A percentile compares a stretch with the other conserved stretches of the same genome.
Conservation (phyloP, 768 basidiomycete species). For the Podaxis rugospora region DNA sequence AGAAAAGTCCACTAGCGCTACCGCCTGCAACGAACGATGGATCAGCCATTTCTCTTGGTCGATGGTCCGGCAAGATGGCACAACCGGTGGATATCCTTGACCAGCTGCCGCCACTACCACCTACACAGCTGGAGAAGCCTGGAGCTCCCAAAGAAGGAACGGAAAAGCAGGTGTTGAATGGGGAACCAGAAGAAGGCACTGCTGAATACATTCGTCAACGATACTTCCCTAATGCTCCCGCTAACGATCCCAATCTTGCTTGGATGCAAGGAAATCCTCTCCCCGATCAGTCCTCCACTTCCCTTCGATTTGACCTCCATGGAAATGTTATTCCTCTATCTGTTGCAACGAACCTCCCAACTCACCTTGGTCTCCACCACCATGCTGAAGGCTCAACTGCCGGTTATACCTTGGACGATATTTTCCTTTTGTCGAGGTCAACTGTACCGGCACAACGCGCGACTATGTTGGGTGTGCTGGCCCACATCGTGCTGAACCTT, state of each 20-base stretch:
- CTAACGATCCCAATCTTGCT: conserved; percentile 68
- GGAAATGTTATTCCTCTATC: conserved; percentile 62
- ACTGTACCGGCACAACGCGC: conserved; percentile 82
- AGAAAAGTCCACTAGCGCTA: conserved; percentile 54
- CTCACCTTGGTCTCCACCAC: conserved; percentile 87
- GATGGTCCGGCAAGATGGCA: conserved; percentile 26
- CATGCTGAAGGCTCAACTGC: conserved; percentile 78
- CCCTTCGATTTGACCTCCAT: conserved; percentile 73
- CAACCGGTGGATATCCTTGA: neutral
- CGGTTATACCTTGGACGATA: conserved; percentile 85
- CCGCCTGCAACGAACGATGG: conserved; percentile 42
- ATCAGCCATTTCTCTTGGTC: conserved; percentile 36
- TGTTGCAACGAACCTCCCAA: conserved; percentile 58
- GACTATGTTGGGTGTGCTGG: conserved; percentile 73
- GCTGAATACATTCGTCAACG: conserved; percentile 80
- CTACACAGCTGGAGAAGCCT: neutral
- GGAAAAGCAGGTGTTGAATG: neutral
- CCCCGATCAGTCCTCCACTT: conserved; percentile 26
- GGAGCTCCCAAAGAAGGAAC: neutral
- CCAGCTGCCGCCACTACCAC: neutral
- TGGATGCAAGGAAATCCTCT: conserved; percentile 59
- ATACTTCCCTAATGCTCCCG: conserved; percentile 72
- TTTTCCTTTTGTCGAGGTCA: conserved; percentile 75
- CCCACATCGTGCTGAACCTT: conserved; percentile 44
- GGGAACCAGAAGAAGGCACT: conserved; percentile 56